Percentiles rank a stretch among this genome's conserved stretches.
Conservation (phyloP, 768 basidiomycete species). For the Rhizopogon salebrosus region DNA sequence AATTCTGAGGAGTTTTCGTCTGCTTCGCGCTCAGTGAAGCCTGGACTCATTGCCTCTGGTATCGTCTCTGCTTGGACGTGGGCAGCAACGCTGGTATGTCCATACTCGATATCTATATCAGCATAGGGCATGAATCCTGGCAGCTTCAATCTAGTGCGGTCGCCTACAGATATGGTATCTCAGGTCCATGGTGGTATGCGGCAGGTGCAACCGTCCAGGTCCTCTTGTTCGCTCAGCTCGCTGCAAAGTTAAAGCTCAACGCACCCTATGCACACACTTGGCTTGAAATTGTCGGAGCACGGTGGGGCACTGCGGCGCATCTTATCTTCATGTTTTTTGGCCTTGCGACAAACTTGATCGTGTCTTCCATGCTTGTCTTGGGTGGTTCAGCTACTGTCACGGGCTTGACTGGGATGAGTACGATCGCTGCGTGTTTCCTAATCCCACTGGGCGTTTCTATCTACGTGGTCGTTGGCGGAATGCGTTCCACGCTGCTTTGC, state of each 20-base stretch:
- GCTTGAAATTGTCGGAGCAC: conserved; percentile 76
- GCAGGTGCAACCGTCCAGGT: conserved; percentile 87
- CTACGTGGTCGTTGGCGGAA: conserved; percentile 84
- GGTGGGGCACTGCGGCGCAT: conserved; percentile 82
- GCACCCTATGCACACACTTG: conserved; percentile 87
- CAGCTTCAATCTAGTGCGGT: conserved; percentile 78
- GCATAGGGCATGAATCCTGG: conserved; percentile 5
- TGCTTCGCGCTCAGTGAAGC: conserved; percentile 80
- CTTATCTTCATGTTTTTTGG: conserved; percentile 87
- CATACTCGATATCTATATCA: not conserved
- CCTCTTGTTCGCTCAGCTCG: conserved; percentile 86
- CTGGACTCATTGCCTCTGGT: conserved; percentile 87
- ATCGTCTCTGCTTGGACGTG: conserved; percentile 95
- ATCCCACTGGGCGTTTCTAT: conserved; percentile 85
- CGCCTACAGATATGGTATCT: conserved; percentile 81
- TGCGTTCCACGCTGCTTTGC: conserved; percentile 81
- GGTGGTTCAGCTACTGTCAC: conserved; percentile 87
- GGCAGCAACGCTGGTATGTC: conserved; percentile 65
- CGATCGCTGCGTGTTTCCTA: conserved; percentile 86
- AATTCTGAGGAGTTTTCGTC: conserved; percentile 82
- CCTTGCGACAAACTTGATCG: conserved; percentile 87
- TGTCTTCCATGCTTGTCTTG: conserved; percentile 79
- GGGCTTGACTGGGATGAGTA: conserved; percentile 84
- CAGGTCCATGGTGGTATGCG: conserved; percentile 89
- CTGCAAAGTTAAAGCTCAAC: conserved; percentile 88